phyloP scores from a whole-genome alignment of 2,329 filamentous ascomycete genomes.

The Stagonosporopsis rhizophila region DNA sequence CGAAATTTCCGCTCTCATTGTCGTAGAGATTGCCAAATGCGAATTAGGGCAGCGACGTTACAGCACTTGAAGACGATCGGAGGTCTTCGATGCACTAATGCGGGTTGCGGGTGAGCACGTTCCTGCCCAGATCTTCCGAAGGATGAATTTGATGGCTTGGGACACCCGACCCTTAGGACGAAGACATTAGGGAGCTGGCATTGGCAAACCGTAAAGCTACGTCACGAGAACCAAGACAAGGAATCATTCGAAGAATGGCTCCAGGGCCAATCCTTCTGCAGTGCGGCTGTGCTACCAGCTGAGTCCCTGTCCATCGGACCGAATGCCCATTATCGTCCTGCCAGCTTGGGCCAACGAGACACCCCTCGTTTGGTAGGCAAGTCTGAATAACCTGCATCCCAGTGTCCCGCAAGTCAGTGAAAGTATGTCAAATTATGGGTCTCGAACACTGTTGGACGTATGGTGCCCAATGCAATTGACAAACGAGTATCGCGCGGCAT shows the following conservation, averaged over 20 bases:
- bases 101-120: conserved; percentile 23
- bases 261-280: conserved; percentile 30
- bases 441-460: conserved; percentile 35
- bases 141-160: conserved; percentile 10
- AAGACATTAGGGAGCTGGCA: not conserved
- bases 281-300: conserved; percentile 34
- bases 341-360: conserved; percentile 36
- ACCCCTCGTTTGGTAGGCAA: conserved; percentile 28
- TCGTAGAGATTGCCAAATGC: conserved; percentile 13
- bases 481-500: conserved; percentile 20
- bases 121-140: conserved; percentile 21
- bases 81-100: conserved; percentile 22
- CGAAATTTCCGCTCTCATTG: conserved; percentile 3
- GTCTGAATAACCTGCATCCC: conserved; percentile 25
- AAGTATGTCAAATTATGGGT: conserved; percentile 27
- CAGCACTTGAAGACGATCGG: conserved; percentile 7
- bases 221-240: conserved; percentile 29
- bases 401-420: conserved; percentile 29
- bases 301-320: conserved; percentile 40
- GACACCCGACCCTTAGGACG: conserved; percentile 2
- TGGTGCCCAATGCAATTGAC: conserved; percentile 20
- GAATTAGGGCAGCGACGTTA: conserved; percentile 5
- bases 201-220: conserved; percentile 28
- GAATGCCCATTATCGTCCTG: conserved; percentile 37
- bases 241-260: conserved; percentile 19